phyloP scores from a whole-genome alignment of 352 stramenopile species.

The Globisporangium recalcitrans region DNA sequence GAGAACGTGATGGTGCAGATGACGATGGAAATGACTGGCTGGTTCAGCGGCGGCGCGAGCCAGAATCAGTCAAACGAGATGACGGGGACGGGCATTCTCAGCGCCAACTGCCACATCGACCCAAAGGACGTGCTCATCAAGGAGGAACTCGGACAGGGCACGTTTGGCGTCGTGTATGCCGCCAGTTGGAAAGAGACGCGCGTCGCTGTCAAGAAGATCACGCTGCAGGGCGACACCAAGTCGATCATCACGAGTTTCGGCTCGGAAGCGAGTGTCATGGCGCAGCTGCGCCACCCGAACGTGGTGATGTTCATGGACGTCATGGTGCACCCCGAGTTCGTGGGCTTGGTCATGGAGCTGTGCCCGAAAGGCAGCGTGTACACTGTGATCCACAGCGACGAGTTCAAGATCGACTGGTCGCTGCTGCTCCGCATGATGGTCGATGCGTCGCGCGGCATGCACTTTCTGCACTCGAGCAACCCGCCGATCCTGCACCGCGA shows the following conservation, averaged over 20 bases:
- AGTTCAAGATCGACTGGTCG: slow-evolving; percentile 83
- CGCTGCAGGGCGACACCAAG: slow-evolving; percentile 67
- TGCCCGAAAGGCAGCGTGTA: slow-evolving; percentile 85
- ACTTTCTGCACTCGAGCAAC: slow-evolving; percentile 88
- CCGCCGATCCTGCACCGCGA: slow-evolving; percentile 88
- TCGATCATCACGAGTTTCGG: slow-evolving; percentile 81
- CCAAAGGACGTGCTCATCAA: slow-evolving; percentile 78
- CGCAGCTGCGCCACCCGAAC: slow-evolving; percentile 77
- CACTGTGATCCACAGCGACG: slow-evolving; percentile 69
- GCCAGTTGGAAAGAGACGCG: slow-evolving; percentile 77
- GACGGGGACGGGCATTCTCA: slow-evolving; percentile 49
- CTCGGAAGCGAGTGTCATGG: slow-evolving; percentile 79
- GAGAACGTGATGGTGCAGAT: slow-evolving; percentile 87
- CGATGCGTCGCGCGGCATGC: slow-evolving; percentile 84
- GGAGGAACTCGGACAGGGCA: slow-evolving; percentile 71
- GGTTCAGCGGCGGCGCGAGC: slow-evolving; percentile 73
- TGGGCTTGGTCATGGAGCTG: slow-evolving; percentile 87
- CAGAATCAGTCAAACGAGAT: slow-evolving; percentile 46
- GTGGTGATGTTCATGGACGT: slow-evolving; percentile 90
- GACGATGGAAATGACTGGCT: slow-evolving; percentile 87
- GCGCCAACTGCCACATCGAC: slow-evolving; percentile 80
- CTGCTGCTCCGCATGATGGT: slow-evolving; percentile 84
- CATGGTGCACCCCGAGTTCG: slow-evolving; percentile 84
- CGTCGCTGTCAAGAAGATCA: slow-evolving; percentile 86
- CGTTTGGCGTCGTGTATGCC: slow-evolving; percentile 72